Evolutionary conservation across 2,329 filamentous ascomycete species (phyloP).

Genomic region (Alternaria tenuissima): DNA sequence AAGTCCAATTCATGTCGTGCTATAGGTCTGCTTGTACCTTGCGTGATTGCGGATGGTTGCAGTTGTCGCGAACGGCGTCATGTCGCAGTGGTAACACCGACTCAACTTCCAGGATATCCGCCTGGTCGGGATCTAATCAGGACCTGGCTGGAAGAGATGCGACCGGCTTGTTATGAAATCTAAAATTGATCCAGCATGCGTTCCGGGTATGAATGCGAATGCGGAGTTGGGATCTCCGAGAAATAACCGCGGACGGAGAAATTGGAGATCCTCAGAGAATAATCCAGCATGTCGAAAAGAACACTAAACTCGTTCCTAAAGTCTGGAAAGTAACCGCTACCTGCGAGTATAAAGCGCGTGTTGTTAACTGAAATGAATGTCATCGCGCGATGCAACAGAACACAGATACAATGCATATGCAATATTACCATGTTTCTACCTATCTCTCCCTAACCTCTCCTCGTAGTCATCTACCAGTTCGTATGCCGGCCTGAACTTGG

Average conservation of each 20-base stretch:
- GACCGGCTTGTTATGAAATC: not conserved
- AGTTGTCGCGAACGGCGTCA: not conserved
- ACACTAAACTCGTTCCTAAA: not conserved
- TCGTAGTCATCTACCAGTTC: slow-evolving; percentile 53
- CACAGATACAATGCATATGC: not conserved
- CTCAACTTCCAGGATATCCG: not conserved
- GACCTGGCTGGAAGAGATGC: not conserved
- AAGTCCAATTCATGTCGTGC: not conserved
- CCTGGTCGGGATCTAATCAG: not conserved
- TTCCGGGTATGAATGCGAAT: not conserved
- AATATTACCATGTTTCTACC: slow-evolving; percentile 25
- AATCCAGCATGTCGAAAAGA: not conserved
- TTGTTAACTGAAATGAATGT: not conserved
- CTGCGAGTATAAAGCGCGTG: not conserved
- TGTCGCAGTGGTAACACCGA: not conserved
- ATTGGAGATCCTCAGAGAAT: not conserved
- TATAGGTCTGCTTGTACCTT: not conserved
- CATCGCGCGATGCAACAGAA: not conserved
- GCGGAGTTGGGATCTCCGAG: not conserved
- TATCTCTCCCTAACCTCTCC: slow-evolving; percentile 51
- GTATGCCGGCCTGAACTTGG: slow-evolving; percentile 51
- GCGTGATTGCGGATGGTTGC: not conserved
- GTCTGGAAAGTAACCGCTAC: not conserved
- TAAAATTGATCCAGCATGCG: not conserved
- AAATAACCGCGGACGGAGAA: not conserved